A percentile compares a stretch with the other conserved stretches of the same genome.
phyloP scores from a whole-genome alignment of 495 filamentous ascomycete genomes.

The Penicillium lividum region DNA sequence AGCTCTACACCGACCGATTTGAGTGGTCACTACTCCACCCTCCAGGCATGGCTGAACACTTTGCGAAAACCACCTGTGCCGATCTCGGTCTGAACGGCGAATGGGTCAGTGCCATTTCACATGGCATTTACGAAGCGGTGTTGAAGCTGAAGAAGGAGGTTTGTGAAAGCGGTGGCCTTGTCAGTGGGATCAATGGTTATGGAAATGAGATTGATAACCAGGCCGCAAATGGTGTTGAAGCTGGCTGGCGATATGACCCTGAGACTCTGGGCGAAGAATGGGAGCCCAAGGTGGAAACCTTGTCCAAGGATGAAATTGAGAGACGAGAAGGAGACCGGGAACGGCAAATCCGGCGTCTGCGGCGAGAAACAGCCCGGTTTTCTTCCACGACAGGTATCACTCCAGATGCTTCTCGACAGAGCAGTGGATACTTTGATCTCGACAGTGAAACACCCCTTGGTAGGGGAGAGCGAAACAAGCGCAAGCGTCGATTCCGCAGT shows the following conservation, averaged over 20 bases:
- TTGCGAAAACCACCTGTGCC: constrained; percentile 87
- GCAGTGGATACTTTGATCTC: constrained; percentile 61
- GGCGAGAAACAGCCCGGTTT: constrained; percentile 90
- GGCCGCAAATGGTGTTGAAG: constrained; percentile 71
- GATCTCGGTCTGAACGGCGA: constrained; percentile 88
- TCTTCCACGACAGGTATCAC: constrained; percentile 78
- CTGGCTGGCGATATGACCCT: constrained; percentile 92
- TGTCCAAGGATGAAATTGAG: constrained; percentile 96
- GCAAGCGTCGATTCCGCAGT: constrained; percentile 90
- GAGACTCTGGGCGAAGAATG: constrained; percentile 88
- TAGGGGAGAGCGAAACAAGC: constrained; percentile 84
- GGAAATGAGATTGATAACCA: constrained; percentile 87
- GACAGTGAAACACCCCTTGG: constrained; percentile 71
- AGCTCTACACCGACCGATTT: constrained; percentile 94
- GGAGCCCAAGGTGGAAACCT: constrained; percentile 87
- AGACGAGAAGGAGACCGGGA: constrained; percentile 95
- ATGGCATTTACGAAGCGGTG: constrained; percentile 96
- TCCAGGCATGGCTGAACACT: constrained; percentile 85
- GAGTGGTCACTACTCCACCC: constrained; percentile 97
- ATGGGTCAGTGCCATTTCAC: constrained; percentile 91
- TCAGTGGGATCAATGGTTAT: constrained; percentile 67
- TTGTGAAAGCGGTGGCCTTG: constrained; percentile 80
- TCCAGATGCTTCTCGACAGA: constrained; percentile 59
- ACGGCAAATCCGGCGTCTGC: constrained; percentile 79
- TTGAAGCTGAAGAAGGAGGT: constrained; percentile 93